Base-by-base conservation (phyloP, 768 basidiomycete genomes). In the Mrakia gelida region DNA sequence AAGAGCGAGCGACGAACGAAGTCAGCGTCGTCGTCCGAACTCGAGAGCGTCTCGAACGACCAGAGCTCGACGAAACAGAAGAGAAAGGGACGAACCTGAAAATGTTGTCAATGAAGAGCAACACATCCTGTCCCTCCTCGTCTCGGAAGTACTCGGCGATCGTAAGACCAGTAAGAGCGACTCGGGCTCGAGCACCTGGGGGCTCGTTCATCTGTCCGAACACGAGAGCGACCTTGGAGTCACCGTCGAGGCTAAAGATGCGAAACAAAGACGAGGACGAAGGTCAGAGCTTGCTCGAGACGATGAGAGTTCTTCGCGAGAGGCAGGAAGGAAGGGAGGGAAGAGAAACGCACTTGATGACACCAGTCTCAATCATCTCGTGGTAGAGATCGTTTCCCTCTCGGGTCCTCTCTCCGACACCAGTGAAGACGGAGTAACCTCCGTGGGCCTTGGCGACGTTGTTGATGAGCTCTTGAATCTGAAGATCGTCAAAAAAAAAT, bases 151-250 rank as follows among this genome's bases (percentile, higher is more conserved):
- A 99, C 87, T 99, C 97, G 81, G 97, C 97, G 82, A 98, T 98
- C 84, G 97, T 99, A 79, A 99, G 88, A 86, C 97, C 97, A 82
- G 97, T 98, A 83, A 99, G 91, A 81, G 97, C 97, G 83, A 99
- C 97, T 92, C 97, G 97, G 84, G 97, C 97, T 90, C 97, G 95
- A 82, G 97, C 97, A 90, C 97, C 97, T 83, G 97, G 97, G 85
- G 97, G 97, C 89, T 99, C 97, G 88, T 99, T 99, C 97, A 99
- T 99, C 88, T 99, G 97, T 89, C 97, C 97, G 88, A 99, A 99
- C 82, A 99, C 97, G 81, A 99, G 91, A 83, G 97, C 96, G 87
- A 98, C 97, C 90, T 99, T 99, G 86, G 97, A 99, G 86, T 98
- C 95, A 86, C 96, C 97, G 85, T 98, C 78, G 54, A 79, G 78